phyloP scores from a whole-genome alignment of 176 grass and related monocot genomes.

The Carex kokanica region DNA sequence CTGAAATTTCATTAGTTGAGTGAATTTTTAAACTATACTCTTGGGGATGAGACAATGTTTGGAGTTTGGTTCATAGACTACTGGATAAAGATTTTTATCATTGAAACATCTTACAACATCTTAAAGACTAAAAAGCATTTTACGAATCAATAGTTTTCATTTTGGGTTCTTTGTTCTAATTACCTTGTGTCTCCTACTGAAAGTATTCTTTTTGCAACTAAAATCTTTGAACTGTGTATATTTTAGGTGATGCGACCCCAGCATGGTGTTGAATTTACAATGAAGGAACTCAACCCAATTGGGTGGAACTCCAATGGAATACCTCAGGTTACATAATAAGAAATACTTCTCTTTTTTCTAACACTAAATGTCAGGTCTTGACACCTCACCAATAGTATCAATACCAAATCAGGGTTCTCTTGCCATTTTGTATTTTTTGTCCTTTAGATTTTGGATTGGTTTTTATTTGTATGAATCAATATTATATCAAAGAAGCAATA shows the following conservation, averaged over 20 bases:
- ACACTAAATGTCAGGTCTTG: background rate
- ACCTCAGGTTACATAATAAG: conserved; percentile 57
- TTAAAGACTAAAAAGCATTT: background rate
- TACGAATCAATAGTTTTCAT: background rate
- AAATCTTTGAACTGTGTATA: background rate
- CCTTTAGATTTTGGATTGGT: background rate
- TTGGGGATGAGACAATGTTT: background rate
- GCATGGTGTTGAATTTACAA: conserved; percentile 54
- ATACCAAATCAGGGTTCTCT: background rate
- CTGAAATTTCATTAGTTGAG: background rate
- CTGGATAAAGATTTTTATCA: background rate
- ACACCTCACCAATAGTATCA: background rate
- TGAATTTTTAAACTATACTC: background rate
- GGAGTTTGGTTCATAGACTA: background rate
- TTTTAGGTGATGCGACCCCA: conserved; percentile 43
- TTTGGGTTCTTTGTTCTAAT: background rate
- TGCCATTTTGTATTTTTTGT: background rate
- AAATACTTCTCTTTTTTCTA: conserved; percentile 2
- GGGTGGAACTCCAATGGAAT: conserved; percentile 60
- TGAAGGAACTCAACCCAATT: conserved; percentile 47
- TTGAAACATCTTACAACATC: background rate
- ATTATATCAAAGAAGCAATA: background rate
- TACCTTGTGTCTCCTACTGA: background rate
- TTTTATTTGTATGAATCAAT: background rate
- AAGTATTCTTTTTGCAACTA: background rate